phyloP scores from a whole-genome alignment of 2,329 filamentous ascomycete species.

The Sordariomycetes sp. region DNA sequence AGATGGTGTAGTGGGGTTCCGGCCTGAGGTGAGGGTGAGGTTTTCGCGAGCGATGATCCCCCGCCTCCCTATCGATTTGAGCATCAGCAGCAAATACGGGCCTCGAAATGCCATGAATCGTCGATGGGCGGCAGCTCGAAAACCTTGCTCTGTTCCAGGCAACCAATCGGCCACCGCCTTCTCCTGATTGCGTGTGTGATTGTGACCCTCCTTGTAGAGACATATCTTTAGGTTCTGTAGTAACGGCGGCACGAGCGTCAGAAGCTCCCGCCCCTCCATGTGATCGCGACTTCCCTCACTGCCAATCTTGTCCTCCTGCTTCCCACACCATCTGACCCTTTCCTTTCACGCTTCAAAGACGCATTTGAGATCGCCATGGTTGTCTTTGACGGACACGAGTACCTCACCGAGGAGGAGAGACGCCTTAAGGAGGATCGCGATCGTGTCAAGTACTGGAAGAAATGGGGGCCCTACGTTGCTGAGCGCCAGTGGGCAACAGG shows the following conservation, averaged over 20 bases:
- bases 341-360: too few species aligned
- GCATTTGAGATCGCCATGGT: too few species aligned
- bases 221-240: too few species aligned
- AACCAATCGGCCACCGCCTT: neutral
- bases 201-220: neutral
- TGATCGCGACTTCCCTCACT: too few species aligned
- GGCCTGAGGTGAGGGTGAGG: too few species aligned
- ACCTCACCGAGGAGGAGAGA: constrained; percentile 83
- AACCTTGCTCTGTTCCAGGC: neutral
- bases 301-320: neutral
- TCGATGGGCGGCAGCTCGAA: constrained; percentile 4
- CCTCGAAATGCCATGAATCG: too few species aligned
- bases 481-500: constrained; percentile 95
- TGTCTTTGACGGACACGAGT: constrained; percentile 78
- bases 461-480: constrained; percentile 90
- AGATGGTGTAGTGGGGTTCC: too few species aligned
- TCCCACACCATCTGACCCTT: neutral
- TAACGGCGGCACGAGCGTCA: too few species aligned
- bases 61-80: neutral
- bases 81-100: neutral
- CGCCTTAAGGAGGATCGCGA: constrained; percentile 79
- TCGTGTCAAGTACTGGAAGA: constrained; percentile 90
- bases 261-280: too few species aligned
- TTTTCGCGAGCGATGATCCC: too few species aligned
- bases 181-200: neutral